These are phyloP conservation scores for Syncephalastrum racemosum DNA, from an alignment of 371 early-diverging fungal genomes.

Conservation along the genomic window DNA sequence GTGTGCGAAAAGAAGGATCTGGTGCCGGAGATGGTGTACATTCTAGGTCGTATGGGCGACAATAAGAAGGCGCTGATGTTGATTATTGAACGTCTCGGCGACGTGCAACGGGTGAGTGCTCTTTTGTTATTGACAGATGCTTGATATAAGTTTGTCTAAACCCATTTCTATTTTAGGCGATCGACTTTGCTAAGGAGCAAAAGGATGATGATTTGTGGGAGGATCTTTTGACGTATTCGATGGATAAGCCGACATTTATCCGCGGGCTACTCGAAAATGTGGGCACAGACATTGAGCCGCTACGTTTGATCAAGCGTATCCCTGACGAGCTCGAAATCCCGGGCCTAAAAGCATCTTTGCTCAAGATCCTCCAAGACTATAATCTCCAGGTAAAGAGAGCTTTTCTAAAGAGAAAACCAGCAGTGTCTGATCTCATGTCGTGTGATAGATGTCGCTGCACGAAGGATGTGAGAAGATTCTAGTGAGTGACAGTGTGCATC, in stretches of 20 bases:
- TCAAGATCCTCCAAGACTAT: conserved; percentile 87
- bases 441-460: conserved; percentile 63
- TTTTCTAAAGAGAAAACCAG: background rate
- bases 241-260: conserved; percentile 90
- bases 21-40: conserved; percentile 93
- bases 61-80: conserved; percentile 88
- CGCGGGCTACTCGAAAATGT: conserved; percentile 87
- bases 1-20: conserved; percentile 83
- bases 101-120: conserved; percentile 76
- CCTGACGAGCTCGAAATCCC: conserved; percentile 80
- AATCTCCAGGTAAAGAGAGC: conserved; percentile 70
- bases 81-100: conserved; percentile 85
- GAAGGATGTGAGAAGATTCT: conserved; percentile 88
- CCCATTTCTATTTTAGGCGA: conserved; percentile 62
- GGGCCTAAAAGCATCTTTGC: conserved; percentile 75
- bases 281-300: conserved; percentile 83
- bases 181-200: conserved; percentile 96
- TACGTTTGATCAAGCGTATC: conserved; percentile 76
- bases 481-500: conserved; percentile 77
- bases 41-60: conserved; percentile 96
- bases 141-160: background rate
- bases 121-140: background rate
- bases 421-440: background rate
- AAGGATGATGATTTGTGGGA: conserved; percentile 95
- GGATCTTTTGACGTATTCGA: conserved; percentile 83